phyloP scores from a whole-genome alignment of 805 yeast genomes.

The Ogataea siamensis region DNA sequence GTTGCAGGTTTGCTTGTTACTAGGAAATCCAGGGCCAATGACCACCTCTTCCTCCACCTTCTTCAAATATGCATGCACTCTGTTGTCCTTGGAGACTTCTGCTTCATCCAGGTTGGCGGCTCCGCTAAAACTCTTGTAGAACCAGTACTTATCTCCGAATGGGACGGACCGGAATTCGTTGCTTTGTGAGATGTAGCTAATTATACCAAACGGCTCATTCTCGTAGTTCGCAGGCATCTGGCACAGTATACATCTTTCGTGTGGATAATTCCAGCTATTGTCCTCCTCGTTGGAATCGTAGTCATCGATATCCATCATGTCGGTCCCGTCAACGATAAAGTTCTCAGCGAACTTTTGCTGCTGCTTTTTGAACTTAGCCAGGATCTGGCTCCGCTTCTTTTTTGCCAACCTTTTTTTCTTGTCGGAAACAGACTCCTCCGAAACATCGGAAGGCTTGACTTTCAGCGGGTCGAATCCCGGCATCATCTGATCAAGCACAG shows the following conservation, averaged over 20 bases:
- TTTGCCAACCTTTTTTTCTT: constrained; percentile 67
- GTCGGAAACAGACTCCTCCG: constrained; percentile 43
- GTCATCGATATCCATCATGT: constrained; percentile 42
- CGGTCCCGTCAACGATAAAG: constrained; percentile 31
- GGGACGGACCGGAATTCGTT: constrained; percentile 66
- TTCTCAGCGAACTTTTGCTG: constrained; percentile 71
- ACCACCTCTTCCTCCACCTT: constrained; percentile 39
- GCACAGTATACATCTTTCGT: constrained; percentile 75
- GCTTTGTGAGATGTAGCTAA: constrained; percentile 56
- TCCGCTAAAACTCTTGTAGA: constrained; percentile 59
- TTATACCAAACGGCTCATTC: constrained; percentile 72
- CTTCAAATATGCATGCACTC: constrained; percentile 39
- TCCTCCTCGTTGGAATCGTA: constrained; percentile 35
- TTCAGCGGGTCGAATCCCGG: constrained; percentile 31
- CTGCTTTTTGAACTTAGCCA: constrained; percentile 78
- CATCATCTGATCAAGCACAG: constrained; percentile 36
- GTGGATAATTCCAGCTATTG: constrained; percentile 67
- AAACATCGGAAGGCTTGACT: constrained; percentile 11
- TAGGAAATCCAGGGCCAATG: constrained; percentile 73
- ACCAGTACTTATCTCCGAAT: constrained; percentile 61
- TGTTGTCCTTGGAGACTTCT: constrained; percentile 14
- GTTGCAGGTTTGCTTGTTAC: constrained; percentile 32
- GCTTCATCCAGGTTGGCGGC: constrained; percentile 38
- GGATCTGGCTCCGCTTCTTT: constrained; percentile 62
- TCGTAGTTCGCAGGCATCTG: constrained; percentile 64